These are phyloP conservation scores for Scedosporium aurantiacum DNA, from an alignment of 2,329 filamentous ascomycete genomes.

Conservation along the genomic window DNA sequence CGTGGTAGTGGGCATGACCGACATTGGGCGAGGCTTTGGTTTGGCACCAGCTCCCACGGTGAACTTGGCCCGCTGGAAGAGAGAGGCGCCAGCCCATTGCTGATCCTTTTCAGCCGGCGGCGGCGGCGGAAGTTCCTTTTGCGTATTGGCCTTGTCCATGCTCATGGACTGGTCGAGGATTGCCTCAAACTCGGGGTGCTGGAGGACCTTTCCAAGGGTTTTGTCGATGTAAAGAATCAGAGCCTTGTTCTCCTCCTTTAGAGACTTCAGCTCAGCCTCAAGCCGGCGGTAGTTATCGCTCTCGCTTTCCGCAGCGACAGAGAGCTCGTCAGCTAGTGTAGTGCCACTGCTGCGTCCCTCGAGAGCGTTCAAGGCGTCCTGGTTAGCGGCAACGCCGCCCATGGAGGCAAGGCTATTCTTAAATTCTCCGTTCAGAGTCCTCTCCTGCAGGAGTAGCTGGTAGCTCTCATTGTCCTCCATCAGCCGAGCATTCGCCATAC, in stretches of 20 bases:
- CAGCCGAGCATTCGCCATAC: slow-evolving; percentile 88
- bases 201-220: slow-evolving; percentile 89
- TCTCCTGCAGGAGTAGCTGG: slow-evolving; percentile 85
- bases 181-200: slow-evolving; percentile 89
- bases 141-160: slow-evolving; percentile 36
- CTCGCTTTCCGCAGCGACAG: slow-evolving; percentile 38
- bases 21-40: slow-evolving; percentile 44
- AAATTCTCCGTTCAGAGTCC: slow-evolving; percentile 91
- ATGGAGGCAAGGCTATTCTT: slow-evolving; percentile 67
- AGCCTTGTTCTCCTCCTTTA: slow-evolving; percentile 94
- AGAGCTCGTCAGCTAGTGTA: slow-evolving; percentile 75
- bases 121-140: slow-evolving; percentile 78
- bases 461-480: slow-evolving; percentile 99
- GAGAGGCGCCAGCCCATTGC: background rate
- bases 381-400: slow-evolving; percentile 41
- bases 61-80: slow-evolving; percentile 36
- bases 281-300: slow-evolving; percentile 53
- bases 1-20: slow-evolving; percentile 35
- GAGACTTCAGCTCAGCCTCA: slow-evolving; percentile 65
- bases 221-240: slow-evolving; percentile 97
- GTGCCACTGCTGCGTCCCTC: slow-evolving; percentile 43
- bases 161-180: slow-evolving; percentile 75
- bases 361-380: slow-evolving; percentile 52
- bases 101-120: slow-evolving; percentile 24
- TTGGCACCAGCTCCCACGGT: slow-evolving; percentile 40